Percentiles rank a stretch among this genome's conserved stretches.
Evolutionary conservation across 1,139 yeast genomes (phyloP).

Genomic region (Arxiozyma slooffiae): DNA sequence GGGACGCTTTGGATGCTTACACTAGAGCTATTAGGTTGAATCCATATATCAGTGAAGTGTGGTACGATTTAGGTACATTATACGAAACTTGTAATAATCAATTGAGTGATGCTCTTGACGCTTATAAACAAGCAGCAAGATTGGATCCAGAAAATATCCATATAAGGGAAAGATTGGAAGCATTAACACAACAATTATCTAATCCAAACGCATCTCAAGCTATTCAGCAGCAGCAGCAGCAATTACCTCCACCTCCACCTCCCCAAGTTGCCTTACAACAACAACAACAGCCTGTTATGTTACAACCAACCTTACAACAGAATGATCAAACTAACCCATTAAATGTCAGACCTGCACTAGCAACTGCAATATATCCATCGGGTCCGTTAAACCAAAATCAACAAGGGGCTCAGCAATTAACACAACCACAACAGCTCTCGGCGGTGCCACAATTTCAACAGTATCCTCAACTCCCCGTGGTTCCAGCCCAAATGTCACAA

Average conservation of each 20-base stretch:
- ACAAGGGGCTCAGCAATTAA: constrained; percentile 15
- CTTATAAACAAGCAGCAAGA: constrained; percentile 91
- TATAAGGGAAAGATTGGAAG: constrained; percentile 84
- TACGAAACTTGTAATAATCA: constrained; percentile 97
- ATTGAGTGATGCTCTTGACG: constrained; percentile 88
- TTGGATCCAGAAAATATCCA: constrained; percentile 92
- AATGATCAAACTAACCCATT: constrained; percentile 26
- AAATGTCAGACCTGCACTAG: constrained; percentile 21
- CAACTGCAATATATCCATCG: constrained; percentile 15
- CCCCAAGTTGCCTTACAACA: constrained; percentile 13
- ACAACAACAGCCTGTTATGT: constrained; percentile 22
- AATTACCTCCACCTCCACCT: constrained; percentile 23
- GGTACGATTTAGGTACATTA: constrained; percentile 95
- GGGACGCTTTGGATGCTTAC: constrained; percentile 95
- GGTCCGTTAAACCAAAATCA: constrained; percentile 18
- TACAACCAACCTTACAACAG: constrained; percentile 28
- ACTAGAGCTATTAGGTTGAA: constrained; percentile 91
- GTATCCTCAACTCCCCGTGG: constrained; percentile 11
- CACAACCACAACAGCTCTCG: constrained; percentile 10
- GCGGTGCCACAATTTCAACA: constrained; percentile 16
- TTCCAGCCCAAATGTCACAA: constrained; percentile 11
- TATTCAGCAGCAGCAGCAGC: constrained; percentile 16
- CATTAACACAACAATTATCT: constrained; percentile 37
- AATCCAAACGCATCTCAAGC: constrained; percentile 20
- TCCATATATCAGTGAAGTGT: constrained; percentile 92